Conservation (phyloP, 2,329 filamentous ascomycete species). For the Juglanconis oblonga region DNA sequence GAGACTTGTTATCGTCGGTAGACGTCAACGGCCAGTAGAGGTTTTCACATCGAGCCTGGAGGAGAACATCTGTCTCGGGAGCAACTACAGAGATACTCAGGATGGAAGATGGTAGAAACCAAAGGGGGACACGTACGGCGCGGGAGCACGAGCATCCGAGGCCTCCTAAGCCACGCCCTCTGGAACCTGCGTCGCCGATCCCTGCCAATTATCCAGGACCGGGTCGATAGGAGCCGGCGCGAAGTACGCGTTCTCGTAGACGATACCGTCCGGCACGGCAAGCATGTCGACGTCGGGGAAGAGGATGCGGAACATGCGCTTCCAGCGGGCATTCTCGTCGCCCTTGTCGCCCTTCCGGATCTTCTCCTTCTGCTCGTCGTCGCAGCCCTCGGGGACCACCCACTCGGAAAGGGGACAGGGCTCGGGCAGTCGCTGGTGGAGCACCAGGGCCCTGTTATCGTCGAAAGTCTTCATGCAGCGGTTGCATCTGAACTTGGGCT, state of each 20-base stretch:
- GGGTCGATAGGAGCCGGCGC: slow-evolving; percentile 10
- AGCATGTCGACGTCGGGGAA: slow-evolving; percentile 2
- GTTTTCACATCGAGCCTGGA: too few relatives aligned
- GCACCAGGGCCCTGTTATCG: slow-evolving; percentile 20
- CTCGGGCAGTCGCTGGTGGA: slow-evolving; percentile 23
- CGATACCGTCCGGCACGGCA: background rate
- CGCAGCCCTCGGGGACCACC: slow-evolving; percentile 41
- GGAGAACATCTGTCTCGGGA: too few relatives aligned
- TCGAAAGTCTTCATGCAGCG: slow-evolving; percentile 26
- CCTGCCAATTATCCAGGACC: slow-evolving; percentile 1
- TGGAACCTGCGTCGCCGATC: background rate
- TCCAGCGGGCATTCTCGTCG: slow-evolving; percentile 14
- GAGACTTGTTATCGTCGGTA: too few relatives aligned
- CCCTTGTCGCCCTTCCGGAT: slow-evolving; percentile 22
- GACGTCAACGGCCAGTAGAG: too few relatives aligned
- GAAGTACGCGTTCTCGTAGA: slow-evolving; percentile 1
- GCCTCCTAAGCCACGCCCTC: background rate
- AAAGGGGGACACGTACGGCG: too few relatives aligned
- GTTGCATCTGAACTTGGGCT: slow-evolving; percentile 24
- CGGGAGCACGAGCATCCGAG: too few relatives aligned
- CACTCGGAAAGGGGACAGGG: slow-evolving; percentile 43
- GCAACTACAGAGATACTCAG: too few relatives aligned
- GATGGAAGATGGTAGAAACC: too few relatives aligned
- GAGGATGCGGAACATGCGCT: slow-evolving; percentile 12
- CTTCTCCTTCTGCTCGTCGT: slow-evolving; percentile 36